A percentile compares a stretch with the other conserved stretches of the same genome.
Evolutionary conservation across 176 grass and related monocot species (phyloP).

Genomic region (Avena insularis): DNA sequence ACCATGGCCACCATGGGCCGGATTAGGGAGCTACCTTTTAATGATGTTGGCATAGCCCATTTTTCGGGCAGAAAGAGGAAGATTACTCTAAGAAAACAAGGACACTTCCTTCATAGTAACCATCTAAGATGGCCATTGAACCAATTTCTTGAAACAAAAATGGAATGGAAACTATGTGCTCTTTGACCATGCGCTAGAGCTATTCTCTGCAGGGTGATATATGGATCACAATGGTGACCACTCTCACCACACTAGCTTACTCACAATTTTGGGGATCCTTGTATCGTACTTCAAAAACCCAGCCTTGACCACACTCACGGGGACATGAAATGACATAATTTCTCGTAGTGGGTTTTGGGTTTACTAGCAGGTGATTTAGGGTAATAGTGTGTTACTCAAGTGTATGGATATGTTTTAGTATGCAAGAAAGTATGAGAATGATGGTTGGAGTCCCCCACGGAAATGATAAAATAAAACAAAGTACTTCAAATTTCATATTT

Average conservation of each 20-base stretch:
- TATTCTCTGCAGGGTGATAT: not conserved
- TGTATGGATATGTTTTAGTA: too few relatives aligned
- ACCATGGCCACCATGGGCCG: not conserved
- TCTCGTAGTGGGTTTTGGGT: too few relatives aligned
- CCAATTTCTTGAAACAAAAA: not conserved
- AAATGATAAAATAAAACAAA: too few relatives aligned
- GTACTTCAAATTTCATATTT: too few relatives aligned
- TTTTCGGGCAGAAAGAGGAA: too few relatives aligned
- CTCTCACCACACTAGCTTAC: not conserved
- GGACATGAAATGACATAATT: not conserved
- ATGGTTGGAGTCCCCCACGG: too few relatives aligned
- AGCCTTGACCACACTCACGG: not conserved
- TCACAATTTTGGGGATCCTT: not conserved
- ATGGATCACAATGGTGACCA: not conserved
- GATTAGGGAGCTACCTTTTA: not conserved
- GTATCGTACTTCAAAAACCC: not conserved
- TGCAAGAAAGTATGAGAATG: too few relatives aligned
- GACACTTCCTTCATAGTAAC: too few relatives aligned
- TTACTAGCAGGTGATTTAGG: too few relatives aligned
- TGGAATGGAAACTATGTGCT: not conserved
- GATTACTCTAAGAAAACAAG: too few relatives aligned
- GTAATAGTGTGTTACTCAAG: too few relatives aligned
- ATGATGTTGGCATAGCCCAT: not conserved
- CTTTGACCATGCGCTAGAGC: not conserved
- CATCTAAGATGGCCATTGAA: not conserved